A percentile compares a stretch with the other conserved stretches of the same genome.
Evolutionary conservation across 768 basidiomycete species (phyloP).

Genomic region (Inosperma sp.): DNA sequence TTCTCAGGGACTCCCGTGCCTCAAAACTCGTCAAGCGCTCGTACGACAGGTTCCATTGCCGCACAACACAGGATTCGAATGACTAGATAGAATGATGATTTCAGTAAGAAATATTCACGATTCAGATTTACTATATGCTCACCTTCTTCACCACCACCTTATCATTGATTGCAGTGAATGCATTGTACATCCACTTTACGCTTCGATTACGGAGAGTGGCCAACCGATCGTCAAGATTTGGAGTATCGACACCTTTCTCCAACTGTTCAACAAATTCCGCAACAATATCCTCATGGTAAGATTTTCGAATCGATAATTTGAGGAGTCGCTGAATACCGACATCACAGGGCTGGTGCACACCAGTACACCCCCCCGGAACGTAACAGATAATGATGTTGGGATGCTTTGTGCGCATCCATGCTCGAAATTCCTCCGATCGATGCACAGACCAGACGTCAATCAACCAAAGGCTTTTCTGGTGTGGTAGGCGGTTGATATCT

Average conservation of each 20-base stretch:
- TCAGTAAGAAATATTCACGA: background rate
- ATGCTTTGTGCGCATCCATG: constrained; percentile 29
- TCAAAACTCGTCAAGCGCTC: constrained; percentile 20
- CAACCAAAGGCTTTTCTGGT: constrained; percentile 18
- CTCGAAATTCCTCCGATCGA: constrained; percentile 29
- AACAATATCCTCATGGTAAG: constrained; percentile 34
- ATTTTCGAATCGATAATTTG: constrained; percentile 30
- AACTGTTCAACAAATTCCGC: constrained; percentile 25
- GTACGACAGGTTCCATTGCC: constrained; percentile 24
- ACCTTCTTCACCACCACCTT: constrained; percentile 29
- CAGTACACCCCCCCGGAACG: constrained; percentile 34
- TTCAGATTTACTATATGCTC: background rate
- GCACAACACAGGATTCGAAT: constrained; percentile 19
- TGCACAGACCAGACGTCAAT: constrained; percentile 38
- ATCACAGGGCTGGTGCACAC: constrained; percentile 31
- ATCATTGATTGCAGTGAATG: constrained; percentile 24
- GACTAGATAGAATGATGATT: constrained; percentile 12
- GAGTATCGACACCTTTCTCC: constrained; percentile 10
- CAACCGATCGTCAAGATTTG: constrained; percentile 18
- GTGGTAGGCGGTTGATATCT: background rate
- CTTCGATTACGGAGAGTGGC: constrained; percentile 22
- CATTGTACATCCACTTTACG: constrained; percentile 30
- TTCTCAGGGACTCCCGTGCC: constrained; percentile 12
- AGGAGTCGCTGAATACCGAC: constrained; percentile 36
- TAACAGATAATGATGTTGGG: constrained; percentile 29